Percentiles rank a stretch among this genome's conserved stretches.
Conservation (phyloP, 768 basidiomycete genomes). For the Hemileccinum impolitum region DNA sequence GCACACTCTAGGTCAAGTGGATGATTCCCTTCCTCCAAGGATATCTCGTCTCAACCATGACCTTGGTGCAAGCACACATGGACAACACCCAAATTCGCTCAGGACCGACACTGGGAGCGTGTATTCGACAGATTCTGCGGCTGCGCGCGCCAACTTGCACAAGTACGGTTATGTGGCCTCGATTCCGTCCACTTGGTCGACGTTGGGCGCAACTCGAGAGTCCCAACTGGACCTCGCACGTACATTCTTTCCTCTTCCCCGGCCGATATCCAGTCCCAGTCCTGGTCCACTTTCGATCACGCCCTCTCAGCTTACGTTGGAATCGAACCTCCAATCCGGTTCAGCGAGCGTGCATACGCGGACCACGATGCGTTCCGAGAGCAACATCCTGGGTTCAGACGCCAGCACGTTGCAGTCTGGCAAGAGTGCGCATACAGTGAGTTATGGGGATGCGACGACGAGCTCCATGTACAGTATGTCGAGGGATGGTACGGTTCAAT, state of each 20-base stretch:
- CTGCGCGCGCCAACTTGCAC: constrained; percentile 20
- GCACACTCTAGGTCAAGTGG: neutral
- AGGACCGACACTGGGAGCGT: constrained; percentile 17
- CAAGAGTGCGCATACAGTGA: neutral
- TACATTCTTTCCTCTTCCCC: constrained; percentile 1
- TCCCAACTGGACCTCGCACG: constrained; percentile 16
- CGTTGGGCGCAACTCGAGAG: constrained; percentile 9
- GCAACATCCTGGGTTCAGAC: neutral
- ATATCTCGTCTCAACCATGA: constrained; percentile 7
- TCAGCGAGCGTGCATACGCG: constrained; percentile 2
- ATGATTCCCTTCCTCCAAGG: neutral
- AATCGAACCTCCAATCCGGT: constrained; percentile 3
- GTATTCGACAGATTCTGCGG: constrained; percentile 25
- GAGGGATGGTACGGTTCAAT: constrained; percentile 10
- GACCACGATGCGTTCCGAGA: constrained; percentile 1
- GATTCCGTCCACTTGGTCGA: constrained; percentile 25
- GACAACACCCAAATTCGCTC: constrained; percentile 1
- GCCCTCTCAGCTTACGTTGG: constrained; percentile 4
- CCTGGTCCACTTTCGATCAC: constrained; percentile 2
- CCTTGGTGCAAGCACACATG: neutral
- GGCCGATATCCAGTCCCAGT: neutral
- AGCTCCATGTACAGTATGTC: constrained; percentile 3
- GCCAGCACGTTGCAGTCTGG: neutral
- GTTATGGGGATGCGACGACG: neutral
- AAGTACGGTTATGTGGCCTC: constrained; percentile 22